Percentiles rank a stretch among this genome's conserved stretches.
Evolutionary conservation across 768 basidiomycete genomes (phyloP).

Genomic region (Boletus insuetus): DNA sequence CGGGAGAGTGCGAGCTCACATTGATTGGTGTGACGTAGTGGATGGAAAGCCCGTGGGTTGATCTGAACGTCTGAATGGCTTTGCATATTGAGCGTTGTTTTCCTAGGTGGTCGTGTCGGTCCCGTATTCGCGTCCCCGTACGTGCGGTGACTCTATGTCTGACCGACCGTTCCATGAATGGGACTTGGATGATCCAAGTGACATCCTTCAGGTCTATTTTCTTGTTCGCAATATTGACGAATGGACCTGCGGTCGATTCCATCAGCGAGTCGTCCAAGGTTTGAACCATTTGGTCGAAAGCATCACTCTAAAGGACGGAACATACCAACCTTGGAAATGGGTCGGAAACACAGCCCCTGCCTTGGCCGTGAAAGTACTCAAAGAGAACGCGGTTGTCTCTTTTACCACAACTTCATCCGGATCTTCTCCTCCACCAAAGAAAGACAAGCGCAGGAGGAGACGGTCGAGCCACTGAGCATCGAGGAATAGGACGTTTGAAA

Average conservation of each 20-base stretch:
- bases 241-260: conserved; percentile 49
- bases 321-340: conserved; percentile 50
- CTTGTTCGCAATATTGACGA: conserved; percentile 51
- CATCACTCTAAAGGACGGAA: conserved; percentile 31
- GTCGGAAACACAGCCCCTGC: conserved; percentile 32
- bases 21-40: conserved; percentile 49
- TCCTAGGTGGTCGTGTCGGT: conserved; percentile 48
- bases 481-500: neutral
- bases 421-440: conserved; percentile 28
- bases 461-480: conserved; percentile 26
- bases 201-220: conserved; percentile 50
- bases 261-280: conserved; percentile 38
- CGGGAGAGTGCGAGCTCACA: conserved; percentile 49
- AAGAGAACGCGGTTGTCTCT: conserved; percentile 37
- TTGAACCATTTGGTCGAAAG: conserved; percentile 36
- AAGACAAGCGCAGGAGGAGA: conserved; percentile 29
- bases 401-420: conserved; percentile 27
- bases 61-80: neutral
- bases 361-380: conserved; percentile 22
- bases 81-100: neutral
- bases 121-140: conserved; percentile 36
- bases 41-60: conserved; percentile 36
- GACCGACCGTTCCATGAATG: conserved; percentile 45
- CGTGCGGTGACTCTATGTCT: conserved; percentile 9
- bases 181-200: conserved; percentile 42